Evolutionary conservation across 23 red algal species (phyloP), one percentile per base, ranked within the genome.

Genomic region (Pyropia yezoensis): DNA sequence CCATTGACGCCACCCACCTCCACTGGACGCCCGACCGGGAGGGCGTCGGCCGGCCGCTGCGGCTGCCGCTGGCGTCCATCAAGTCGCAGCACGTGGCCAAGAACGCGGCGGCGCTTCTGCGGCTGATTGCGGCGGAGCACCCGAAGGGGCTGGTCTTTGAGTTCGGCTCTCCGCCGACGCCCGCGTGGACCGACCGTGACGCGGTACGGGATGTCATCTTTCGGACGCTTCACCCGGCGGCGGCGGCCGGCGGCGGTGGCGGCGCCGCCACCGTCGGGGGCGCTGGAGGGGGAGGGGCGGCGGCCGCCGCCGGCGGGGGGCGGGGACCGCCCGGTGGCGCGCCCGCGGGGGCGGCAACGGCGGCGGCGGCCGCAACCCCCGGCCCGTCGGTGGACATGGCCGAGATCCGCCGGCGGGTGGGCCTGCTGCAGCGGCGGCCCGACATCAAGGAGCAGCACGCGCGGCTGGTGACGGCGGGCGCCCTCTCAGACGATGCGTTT

Each of bases 71-170:
- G 19, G 8, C 55, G 18, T 22, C 20, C 24, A 25, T 58, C 20
- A 58, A 25, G 19, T 58, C 55, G 18, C 55, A 58, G 55, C 18
- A 22, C 20, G 55, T 25, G 7, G 55, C 55, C 7, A 25, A 25
- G 18, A 25, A 20, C 55, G 24, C 18, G 55, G 18, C 55, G 55
- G 55, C 55, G 24, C 18, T 58, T 4, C 18, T 58, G 19, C 18
- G 24, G 24, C 55, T 58, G 18, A 25, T 58, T 25, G 24, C 55
- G 7, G 55, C 24, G 3, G 55, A 58, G 19, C 18, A 58, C 24
- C 55, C 55, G 3, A 58, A 58, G 18, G 55, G 55, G 7, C 18
- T 58, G 7, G 55, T 58, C 20, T 58, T 58, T 58, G 55, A 58
- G 19, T 58, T 58, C 15, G 55, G 55, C 24, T 4, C 13, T 4